Evolutionary conservation across 192 early-diverging fungal genomes (phyloP).

Genomic region (Podila verticillata): DNA sequence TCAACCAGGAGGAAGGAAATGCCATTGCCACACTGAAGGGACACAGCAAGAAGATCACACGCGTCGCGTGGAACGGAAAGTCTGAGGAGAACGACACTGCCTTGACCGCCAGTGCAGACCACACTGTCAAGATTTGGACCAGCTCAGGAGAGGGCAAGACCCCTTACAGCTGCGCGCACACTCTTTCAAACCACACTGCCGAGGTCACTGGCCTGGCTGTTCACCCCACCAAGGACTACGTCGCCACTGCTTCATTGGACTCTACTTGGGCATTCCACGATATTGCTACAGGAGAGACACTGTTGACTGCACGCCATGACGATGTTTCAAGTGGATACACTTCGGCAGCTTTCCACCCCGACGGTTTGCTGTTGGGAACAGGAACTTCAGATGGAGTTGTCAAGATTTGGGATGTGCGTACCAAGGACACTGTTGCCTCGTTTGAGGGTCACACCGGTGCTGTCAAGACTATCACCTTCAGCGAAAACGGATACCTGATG

Average conservation of each 20-base stretch:
- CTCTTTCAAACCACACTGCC: conserved; percentile 71
- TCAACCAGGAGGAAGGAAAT: conserved; percentile 70
- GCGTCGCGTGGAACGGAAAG: conserved; percentile 72
- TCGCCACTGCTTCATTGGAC: conserved; percentile 78
- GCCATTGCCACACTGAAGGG: conserved; percentile 78
- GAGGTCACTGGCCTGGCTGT: conserved; percentile 81
- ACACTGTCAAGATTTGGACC: conserved; percentile 81
- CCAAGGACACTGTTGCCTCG: conserved; percentile 68
- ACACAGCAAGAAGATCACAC: conserved; percentile 84
- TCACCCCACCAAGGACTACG: conserved; percentile 85
- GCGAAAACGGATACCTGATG: conserved; percentile 95
- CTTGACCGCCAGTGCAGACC: conserved; percentile 82
- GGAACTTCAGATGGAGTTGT: conserved; percentile 77
- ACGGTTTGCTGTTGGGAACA: conserved; percentile 87
- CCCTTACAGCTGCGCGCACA: conserved; percentile 55
- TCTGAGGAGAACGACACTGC: conserved; percentile 62
- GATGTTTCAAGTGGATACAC: conserved; percentile 68
- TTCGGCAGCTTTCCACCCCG: conserved; percentile 85
- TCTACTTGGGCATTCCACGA: conserved; percentile 86
- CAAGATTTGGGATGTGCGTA: conserved; percentile 87
- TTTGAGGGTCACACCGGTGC: conserved; percentile 72
- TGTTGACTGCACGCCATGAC: conserved; percentile 55
- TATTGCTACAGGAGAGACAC: conserved; percentile 65
- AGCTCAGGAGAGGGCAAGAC: conserved; percentile 57
- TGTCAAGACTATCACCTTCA: conserved; percentile 82